phyloP scores from a whole-genome alignment of 176 grass and related monocot genomes.

The Saccharum officinarum region DNA sequence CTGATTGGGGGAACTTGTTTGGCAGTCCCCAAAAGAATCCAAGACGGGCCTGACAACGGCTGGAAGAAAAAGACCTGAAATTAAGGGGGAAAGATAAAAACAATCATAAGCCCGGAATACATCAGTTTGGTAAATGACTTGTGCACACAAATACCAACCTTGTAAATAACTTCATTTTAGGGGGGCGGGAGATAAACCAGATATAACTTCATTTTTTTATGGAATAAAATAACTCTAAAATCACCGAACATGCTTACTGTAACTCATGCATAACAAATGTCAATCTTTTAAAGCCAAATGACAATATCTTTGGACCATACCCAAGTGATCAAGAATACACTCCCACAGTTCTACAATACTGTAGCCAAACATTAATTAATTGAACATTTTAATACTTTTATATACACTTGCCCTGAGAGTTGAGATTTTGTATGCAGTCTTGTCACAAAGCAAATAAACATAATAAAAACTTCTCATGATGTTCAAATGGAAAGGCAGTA shows the following conservation, averaged over 20 bases:
- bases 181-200: neutral
- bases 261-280: neutral
- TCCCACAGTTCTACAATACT: neutral
- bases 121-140: neutral
- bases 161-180: no score
- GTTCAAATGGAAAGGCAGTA: neutral
- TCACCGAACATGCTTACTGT: neutral
- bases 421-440: neutral
- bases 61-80: conserved; percentile 78
- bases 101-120: neutral
- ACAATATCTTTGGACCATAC: neutral
- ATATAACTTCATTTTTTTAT: neutral
- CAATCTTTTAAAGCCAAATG: neutral
- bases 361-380: neutral
- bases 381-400: neutral
- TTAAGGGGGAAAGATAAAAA: conserved; percentile 14
- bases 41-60: conserved; percentile 73
- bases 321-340: neutral
- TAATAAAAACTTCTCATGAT: neutral
- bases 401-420: neutral
- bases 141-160: neutral
- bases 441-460: conserved; percentile 12
- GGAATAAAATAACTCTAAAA: neutral
- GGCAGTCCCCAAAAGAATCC: conserved; percentile 71
- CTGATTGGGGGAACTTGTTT: conserved; percentile 59